phyloP scores from a whole-genome alignment of 2,329 filamentous ascomycete species.

The Exophiala oligosperma region DNA sequence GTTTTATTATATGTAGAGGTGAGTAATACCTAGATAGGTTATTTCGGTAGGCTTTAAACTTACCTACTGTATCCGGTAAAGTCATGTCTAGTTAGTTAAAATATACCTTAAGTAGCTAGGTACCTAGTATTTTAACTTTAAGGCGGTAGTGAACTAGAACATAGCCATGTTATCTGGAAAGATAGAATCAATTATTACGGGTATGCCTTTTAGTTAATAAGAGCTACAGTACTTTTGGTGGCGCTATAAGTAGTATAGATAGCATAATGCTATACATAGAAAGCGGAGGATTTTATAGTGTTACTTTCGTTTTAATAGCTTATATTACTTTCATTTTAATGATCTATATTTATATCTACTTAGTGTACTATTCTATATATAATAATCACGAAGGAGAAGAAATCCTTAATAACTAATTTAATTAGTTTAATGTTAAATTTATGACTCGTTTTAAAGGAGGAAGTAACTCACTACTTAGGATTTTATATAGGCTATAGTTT shows the following conservation, averaged over 20 bases:
- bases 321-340: neutral
- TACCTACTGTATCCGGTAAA: neutral
- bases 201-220: neutral
- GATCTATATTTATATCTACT: too few relatives aligned
- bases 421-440: neutral
- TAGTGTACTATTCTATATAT: neutral
- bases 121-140: slow-evolving; percentile 1
- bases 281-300: neutral
- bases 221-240: neutral
- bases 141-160: neutral
- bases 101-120: neutral
- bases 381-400: neutral
- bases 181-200: neutral
- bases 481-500: neutral
- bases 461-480: neutral
- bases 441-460: neutral
- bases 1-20: neutral
- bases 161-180: neutral
- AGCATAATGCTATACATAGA: neutral
- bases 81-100: neutral
- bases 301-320: neutral
- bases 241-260: neutral
- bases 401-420: neutral
- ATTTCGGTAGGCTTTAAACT: neutral
- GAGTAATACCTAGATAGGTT: neutral